A percentile compares a stretch with the other conserved stretches of the same genome.
phyloP scores from a whole-genome alignment of 768 basidiomycete species.

The Russula sp. region DNA sequence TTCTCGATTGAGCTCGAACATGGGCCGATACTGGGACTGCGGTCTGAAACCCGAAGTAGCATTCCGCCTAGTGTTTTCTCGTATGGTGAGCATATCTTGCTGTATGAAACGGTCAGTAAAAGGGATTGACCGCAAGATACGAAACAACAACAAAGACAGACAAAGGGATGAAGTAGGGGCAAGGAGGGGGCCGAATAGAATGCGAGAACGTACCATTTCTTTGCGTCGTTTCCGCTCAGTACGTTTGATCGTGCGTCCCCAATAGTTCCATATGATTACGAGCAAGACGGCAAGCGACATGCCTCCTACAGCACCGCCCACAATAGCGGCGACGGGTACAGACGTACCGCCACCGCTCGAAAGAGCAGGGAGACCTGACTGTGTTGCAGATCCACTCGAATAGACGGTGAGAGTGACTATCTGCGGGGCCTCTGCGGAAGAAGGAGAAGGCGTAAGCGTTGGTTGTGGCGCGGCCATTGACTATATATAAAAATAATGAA shows the following conservation, averaged over 20 bases:
- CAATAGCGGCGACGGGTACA: constrained; percentile 50
- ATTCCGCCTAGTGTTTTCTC: constrained; percentile 46
- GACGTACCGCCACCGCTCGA: constrained; percentile 5
- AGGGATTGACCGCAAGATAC: no score
- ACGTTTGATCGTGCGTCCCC: constrained; percentile 45
- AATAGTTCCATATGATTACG: constrained; percentile 47
- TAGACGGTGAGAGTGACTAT: constrained; percentile 23
- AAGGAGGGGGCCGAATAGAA: background rate
- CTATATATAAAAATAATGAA: no score
- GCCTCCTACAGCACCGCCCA: constrained; percentile 50
- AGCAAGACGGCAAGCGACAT: constrained; percentile 45
- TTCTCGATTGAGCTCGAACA: constrained; percentile 13
- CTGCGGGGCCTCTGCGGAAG: background rate
- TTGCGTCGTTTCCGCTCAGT: constrained; percentile 36
- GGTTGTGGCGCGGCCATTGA: constrained; percentile 1
- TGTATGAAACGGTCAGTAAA: constrained; percentile 19
- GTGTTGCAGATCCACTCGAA: background rate
- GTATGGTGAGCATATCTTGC: constrained; percentile 35
- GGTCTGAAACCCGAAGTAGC: constrained; percentile 33
- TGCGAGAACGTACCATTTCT: constrained; percentile 34
- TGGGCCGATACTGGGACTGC: constrained; percentile 19
- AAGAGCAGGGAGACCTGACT: constrained; percentile 12
- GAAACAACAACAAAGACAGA: background rate
- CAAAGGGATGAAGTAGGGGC: background rate
- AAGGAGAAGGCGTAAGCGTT: background rate